Base-by-base conservation (phyloP, 352 stramenopile species). In the Phytophthora litchii region DNA sequence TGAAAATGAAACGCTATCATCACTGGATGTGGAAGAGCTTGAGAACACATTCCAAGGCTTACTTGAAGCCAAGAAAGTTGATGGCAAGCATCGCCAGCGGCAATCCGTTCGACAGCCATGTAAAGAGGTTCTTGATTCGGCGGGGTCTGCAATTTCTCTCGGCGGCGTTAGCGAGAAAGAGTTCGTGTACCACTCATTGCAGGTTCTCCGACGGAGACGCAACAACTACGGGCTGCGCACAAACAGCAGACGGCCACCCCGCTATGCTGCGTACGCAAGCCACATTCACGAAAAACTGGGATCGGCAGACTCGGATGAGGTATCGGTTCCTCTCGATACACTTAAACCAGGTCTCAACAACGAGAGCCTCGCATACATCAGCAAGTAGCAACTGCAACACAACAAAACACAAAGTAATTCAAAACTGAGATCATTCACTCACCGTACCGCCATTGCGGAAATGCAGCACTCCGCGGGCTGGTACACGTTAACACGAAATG, bases 91-190 rank as follows among this genome's bases (percentile, higher is more conserved):
- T 19, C 20, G 11, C n/a, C 35, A 23, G 21, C 40, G 44, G 10
- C 19, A 50, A 16, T 47, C 51, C 9, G 20, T 56, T 29, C 37
- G 12, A 17, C 43, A 49, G 36, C 3, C 32, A 17, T n/a, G 41
- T 31, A 49, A 43, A 27, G 43, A 53, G 6, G 4, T 44, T 40
- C n/a, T 17, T 17, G 55, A 50, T 5, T 12, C 16, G 27, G 67
- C 25, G 60, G 59, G 14, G 49, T 76, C 13, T 23, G 54, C 9
- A 3, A 9, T 60, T 19, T 60, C 62, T n/a, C 56, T 72, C 6
- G 70, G 70, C 3, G 80, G 80, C n/a, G 61, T 89, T 43, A 82
- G 60, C 25, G 80, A 87, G 49, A 78, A 78, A 36, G 77, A 87
- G 60, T 89, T 89, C 32, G 79, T 89, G 10, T 80, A 78, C 29